Evolutionary conservation across 805 yeast genomes (phyloP), one percentile per base, ranked within the genome.

Genomic region (Hanseniaspora singularis): DNA sequence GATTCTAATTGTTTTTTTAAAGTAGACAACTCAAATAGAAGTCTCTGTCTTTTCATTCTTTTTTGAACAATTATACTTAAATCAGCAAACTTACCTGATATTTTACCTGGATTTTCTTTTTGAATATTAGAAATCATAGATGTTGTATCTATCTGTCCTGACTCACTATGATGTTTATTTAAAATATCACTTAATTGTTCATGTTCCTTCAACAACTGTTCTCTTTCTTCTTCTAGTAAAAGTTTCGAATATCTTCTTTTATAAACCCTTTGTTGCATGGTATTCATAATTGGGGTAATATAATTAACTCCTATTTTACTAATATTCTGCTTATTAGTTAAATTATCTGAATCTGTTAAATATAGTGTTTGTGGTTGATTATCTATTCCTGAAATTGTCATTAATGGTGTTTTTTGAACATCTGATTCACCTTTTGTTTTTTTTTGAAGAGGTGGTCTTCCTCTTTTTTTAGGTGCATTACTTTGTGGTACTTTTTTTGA

Each of bases 1-100:
- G 36, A 18, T 26, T 41, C 44, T 18, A 47, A 19, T 4, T 41
- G 31, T 22, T 47, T 47, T 31, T 47, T 47, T 15, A 47, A 31
- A 4, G 31, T 26, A 15, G 46, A 40, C 2, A 47, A 22, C 14
- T 47, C 50, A 19, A 37, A 39, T 2, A 47, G 16, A 18, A 47
- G 28, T 15, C 40, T 40, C 26, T 47, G 46, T 20, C 38, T 36
- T 33, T 40, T 47, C 6, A 37, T 27, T 7, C 30, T 47, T 22
- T 41, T 47, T 37, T 37, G 40, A 16, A 47, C 34, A 20, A 33
- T 31, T 14, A 40, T 34, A 16, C 48, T 44, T 16, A 44, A 37
- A 24, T 44, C 48, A 16, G 48, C 48, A 37, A 44, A 44, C 23
- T 44, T 44, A 1, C 41, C 40, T 4, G 48, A 32, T 7, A 45